phyloP scores from a whole-genome alignment of 371 early-diverging fungal genomes.

The Mucor lusitanicus region DNA sequence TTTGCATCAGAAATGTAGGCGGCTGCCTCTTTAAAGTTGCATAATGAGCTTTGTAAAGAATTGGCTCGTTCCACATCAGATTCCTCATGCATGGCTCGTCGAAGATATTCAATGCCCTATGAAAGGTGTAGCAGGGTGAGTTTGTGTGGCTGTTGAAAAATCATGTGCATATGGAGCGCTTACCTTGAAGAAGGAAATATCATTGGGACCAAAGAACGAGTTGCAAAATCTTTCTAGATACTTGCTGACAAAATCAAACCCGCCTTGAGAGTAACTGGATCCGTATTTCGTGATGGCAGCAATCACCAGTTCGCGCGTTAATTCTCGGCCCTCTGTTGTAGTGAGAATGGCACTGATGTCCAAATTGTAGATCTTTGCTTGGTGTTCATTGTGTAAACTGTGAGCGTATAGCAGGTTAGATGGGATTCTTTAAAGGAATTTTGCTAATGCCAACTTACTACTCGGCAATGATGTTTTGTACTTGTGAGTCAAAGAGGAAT shows the following conservation, averaged over 20 bases:
- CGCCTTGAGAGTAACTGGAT: conserved; percentile 21
- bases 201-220: conserved; percentile 70
- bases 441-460: too few species aligned
- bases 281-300: conserved; percentile 71
- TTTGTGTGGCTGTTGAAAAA: too few species aligned
- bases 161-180: too few species aligned
- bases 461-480: not conserved
- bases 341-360: conserved; percentile 68
- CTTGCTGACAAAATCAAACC: conserved; percentile 50
- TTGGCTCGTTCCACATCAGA: conserved; percentile 48
- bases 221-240: conserved; percentile 67
- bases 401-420: not conserved
- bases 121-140: too few species aligned
- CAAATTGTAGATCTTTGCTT: conserved; percentile 44
- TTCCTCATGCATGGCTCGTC: conserved; percentile 45
- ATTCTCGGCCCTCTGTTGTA: conserved; percentile 57
- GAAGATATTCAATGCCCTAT: conserved; percentile 61
- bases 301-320: conserved; percentile 70
- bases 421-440: too few species aligned
- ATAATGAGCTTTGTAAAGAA: conserved; percentile 61
- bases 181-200: conserved; percentile 79
- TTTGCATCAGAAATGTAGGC: conserved; percentile 49
- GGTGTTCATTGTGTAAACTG: conserved; percentile 32
- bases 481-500: conserved; percentile 60
- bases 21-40: conserved; percentile 54